Percentiles rank a stretch among this genome's conserved stretches.
Evolutionary conservation across 192 early-diverging fungal genomes (phyloP).

Genomic region (Mortierella claussenii): DNA sequence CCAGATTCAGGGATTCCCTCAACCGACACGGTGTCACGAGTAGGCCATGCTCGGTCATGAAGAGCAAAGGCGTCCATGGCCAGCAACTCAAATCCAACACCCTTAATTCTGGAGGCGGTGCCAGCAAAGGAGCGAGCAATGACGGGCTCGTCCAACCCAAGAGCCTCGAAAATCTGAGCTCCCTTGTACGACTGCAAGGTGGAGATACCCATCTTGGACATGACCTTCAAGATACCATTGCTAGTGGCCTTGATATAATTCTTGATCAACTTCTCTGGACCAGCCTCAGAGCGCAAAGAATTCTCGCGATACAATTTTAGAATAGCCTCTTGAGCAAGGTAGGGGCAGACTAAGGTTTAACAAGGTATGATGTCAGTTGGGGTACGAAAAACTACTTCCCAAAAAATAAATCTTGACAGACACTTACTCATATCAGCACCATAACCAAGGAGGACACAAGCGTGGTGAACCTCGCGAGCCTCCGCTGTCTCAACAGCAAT

Average conservation of each 20-base stretch:
- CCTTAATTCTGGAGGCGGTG: slow-evolving; percentile 95
- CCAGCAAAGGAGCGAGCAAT: slow-evolving; percentile 93
- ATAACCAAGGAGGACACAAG: slow-evolving; percentile 94
- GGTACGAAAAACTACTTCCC: not conserved
- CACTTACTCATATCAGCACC: slow-evolving; percentile 86
- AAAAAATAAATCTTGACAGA: not conserved
- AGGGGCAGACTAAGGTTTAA: slow-evolving; percentile 77
- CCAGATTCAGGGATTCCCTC: slow-evolving; percentile 90
- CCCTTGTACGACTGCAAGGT: slow-evolving; percentile 98
- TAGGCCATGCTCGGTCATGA: slow-evolving; percentile 87
- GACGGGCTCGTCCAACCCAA: slow-evolving; percentile 90
- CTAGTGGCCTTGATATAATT: slow-evolving; percentile 91
- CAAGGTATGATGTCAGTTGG: not conserved
- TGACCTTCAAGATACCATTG: slow-evolving; percentile 97
- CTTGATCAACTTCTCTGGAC: slow-evolving; percentile 75
- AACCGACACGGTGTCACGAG: slow-evolving; percentile 69
- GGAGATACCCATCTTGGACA: slow-evolving; percentile 99
- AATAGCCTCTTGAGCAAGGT: slow-evolving; percentile 91
- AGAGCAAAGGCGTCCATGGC: slow-evolving; percentile 88
- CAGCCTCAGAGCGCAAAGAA: slow-evolving; percentile 69
- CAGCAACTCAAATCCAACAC: slow-evolving; percentile 77
- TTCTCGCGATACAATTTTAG: slow-evolving; percentile 89
- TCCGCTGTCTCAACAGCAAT: slow-evolving; percentile 93
- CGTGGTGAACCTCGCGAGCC: slow-evolving; percentile 95
- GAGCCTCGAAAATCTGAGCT: slow-evolving; percentile 98